phyloP scores from a whole-genome alignment of 208 protist genomes.

The Wallacemonas rigidus region DNA sequence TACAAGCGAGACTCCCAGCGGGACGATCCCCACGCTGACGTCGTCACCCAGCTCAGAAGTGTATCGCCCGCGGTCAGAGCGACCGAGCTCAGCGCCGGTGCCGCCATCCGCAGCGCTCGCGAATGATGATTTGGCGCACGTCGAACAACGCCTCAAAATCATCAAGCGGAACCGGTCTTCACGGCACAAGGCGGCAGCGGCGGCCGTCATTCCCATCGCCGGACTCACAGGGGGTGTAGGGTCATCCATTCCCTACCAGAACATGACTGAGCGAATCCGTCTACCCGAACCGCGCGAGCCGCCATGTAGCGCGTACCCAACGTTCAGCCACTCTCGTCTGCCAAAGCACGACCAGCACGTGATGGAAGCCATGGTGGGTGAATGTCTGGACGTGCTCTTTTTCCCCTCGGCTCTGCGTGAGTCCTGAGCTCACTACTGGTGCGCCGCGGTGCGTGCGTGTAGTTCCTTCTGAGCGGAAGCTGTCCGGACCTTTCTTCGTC shows the following conservation, averaged over 20 bases:
- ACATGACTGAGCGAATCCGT: background rate
- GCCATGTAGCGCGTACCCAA: conserved; percentile 68
- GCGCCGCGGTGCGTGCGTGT: background rate
- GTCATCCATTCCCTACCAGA: conserved; percentile 2
- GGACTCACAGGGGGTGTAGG: conserved; percentile 3
- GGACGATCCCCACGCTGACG: conserved; percentile 17
- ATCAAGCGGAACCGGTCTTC: conserved; percentile 63
- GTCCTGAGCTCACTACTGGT: background rate
- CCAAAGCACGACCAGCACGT: conserved; percentile 77
- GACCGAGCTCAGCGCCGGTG: conserved; percentile 39
- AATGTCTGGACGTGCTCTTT: conserved; percentile 67
- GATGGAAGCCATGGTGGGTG: conserved; percentile 65
- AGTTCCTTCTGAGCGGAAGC: background rate
- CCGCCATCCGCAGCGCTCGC: conserved; percentile 15
- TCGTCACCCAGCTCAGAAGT: conserved; percentile 4
- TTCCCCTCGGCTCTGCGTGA: conserved; percentile 33
- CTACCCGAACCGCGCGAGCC: conserved; percentile 21
- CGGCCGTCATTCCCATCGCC: conserved; percentile 12
- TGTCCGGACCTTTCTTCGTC: background rate
- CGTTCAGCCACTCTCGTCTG: conserved; percentile 48
- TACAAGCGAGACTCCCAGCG: background rate
- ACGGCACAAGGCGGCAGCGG: conserved; percentile 12
- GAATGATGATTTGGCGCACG: conserved; percentile 30
- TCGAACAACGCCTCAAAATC: conserved; percentile 79
- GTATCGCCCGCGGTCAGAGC: conserved; percentile 22